Conservation (phyloP, 805 yeast species). For the Metschnikowia henanensis region DNA sequence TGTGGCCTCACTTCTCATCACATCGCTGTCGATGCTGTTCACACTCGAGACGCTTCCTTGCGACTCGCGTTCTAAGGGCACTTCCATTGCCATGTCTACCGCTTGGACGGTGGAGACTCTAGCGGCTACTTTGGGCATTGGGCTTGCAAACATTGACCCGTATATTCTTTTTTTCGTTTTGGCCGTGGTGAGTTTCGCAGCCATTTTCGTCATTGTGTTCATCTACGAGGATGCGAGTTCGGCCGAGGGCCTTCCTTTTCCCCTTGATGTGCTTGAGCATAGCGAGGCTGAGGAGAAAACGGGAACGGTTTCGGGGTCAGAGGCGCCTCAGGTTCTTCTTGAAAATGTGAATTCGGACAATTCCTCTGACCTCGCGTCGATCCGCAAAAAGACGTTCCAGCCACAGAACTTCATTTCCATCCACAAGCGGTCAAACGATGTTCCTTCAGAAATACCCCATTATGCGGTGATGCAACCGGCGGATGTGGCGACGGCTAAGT, state of each 20-base stretch:
- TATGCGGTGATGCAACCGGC: conserved; percentile 6
- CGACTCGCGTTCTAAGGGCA: conserved; percentile 34
- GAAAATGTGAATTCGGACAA: conserved; percentile 30
- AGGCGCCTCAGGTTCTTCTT: not conserved
- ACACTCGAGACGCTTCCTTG: conserved; percentile 50
- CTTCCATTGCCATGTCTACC: conserved; percentile 12
- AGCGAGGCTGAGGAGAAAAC: conserved; percentile 2
- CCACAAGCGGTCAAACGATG: conserved; percentile 5
- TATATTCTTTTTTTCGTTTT: conserved; percentile 6
- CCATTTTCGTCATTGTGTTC: conserved; percentile 1
- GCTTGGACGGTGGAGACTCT: conserved; percentile 10
- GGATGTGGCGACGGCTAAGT: conserved; percentile 8
- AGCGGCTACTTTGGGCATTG: conserved; percentile 4
- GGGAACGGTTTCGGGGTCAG: not conserved
- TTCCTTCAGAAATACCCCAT: not conserved
- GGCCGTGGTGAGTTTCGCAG: conserved; percentile 2
- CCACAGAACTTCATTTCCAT: conserved; percentile 11
- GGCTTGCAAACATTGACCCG: conserved; percentile 5
- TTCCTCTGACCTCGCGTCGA: not conserved
- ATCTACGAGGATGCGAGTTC: not conserved
- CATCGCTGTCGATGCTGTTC: conserved; percentile 50
- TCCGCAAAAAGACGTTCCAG: conserved; percentile 4
- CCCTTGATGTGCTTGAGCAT: conserved; percentile 1
- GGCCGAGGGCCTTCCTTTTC: conserved; percentile 8
- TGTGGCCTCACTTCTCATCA: conserved; percentile 45